Evolutionary conservation across 108 stramenopile species (phyloP).

Genomic region (Aurantiochytrium sp.): DNA sequence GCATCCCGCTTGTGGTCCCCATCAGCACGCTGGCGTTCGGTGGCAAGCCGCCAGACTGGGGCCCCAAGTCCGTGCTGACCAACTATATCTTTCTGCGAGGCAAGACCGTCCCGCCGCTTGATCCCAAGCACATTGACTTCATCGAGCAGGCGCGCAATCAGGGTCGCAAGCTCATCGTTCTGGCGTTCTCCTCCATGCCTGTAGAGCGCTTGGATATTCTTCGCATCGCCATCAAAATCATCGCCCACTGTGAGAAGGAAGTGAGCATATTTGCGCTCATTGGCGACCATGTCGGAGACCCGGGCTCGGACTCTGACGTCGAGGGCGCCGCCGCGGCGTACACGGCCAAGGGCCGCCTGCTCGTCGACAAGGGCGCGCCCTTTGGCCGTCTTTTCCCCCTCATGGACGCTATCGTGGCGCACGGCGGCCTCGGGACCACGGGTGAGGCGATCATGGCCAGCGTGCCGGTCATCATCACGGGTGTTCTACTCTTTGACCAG

Average conservation of each 20-base stretch:
- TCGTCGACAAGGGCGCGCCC: not conserved
- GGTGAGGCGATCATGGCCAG: slow-evolving; percentile 27
- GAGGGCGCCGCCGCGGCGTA: not conserved
- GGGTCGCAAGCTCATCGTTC: not conserved
- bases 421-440: slow-evolving; percentile 23
- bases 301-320: not conserved
- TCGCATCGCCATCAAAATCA: not conserved
- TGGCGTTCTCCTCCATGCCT: slow-evolving; percentile 1
- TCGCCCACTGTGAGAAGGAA: not conserved
- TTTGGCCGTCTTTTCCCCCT: slow-evolving; percentile 12
- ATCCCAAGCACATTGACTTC: not conserved
- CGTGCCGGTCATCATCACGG: slow-evolving; percentile 21
- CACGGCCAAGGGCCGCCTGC: not conserved
- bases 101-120: not conserved
- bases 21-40: not conserved
- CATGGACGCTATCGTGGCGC: not conserved
- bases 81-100: slow-evolving; percentile 11
- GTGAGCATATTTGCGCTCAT: not conserved
- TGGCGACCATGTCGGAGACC: not conserved
- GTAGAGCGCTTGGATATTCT: not conserved
- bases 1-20: not conserved
- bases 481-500: slow-evolving; percentile 29
- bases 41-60: not conserved
- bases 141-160: not conserved
- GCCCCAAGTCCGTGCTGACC: not conserved